Evolutionary conservation across 495 filamentous ascomycete genomes (phyloP).

Genomic region (Tuber calosporum): DNA sequence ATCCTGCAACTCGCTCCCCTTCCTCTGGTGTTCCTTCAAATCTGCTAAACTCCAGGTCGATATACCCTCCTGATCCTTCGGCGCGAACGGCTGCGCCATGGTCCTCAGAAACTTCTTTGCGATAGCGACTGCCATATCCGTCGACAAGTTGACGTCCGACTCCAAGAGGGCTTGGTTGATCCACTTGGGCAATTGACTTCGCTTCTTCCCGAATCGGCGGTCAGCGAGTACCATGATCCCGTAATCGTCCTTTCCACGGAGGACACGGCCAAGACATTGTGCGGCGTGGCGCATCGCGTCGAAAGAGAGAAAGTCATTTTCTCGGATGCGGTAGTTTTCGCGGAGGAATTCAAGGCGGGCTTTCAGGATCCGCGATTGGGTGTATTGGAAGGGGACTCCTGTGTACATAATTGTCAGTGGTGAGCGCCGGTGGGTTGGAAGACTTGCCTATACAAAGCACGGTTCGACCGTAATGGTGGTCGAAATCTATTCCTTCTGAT

Average conservation of each 20-base stretch:
- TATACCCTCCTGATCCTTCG: constrained; percentile 78
- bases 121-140: constrained; percentile 84
- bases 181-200: constrained; percentile 89
- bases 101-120: constrained; percentile 81
- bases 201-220: constrained; percentile 80
- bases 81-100: constrained; percentile 84
- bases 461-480: constrained; percentile 95
- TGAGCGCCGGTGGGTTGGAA: background rate
- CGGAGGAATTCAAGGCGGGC: constrained; percentile 91
- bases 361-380: constrained; percentile 93
- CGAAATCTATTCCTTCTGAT: constrained; percentile 96
- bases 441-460: constrained; percentile 73
- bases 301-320: constrained; percentile 97
- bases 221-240: constrained; percentile 98
- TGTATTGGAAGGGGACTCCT: constrained; percentile 96
- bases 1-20: constrained; percentile 51
- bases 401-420: background rate
- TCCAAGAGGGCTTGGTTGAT: constrained; percentile 84
- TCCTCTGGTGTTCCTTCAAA: constrained; percentile 67
- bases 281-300: constrained; percentile 98
- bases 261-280: constrained; percentile 90
- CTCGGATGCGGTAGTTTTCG: constrained; percentile 92
- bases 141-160: constrained; percentile 76
- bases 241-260: constrained; percentile 97
- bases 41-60: constrained; percentile 83